phyloP scores from a whole-genome alignment of 768 basidiomycete species.

The Xerocomellus intermedius region DNA sequence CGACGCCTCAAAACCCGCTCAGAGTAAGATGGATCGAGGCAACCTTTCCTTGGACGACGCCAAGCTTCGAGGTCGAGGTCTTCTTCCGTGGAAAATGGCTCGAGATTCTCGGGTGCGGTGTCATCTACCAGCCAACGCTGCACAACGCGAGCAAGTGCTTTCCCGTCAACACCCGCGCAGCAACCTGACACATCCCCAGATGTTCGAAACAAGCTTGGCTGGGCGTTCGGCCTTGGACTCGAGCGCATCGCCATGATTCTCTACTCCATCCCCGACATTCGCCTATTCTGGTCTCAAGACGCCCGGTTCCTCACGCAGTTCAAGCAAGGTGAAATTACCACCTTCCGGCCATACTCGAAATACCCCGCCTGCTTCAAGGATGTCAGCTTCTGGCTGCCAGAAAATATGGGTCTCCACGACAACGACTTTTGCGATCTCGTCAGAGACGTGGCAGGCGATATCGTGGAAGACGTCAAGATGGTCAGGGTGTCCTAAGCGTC shows the following conservation, averaged over 20 bases:
- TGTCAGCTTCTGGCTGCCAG: constrained; percentile 87
- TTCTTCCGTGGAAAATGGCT: constrained; percentile 96
- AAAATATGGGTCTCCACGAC: constrained; percentile 65
- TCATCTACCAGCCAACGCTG: constrained; percentile 85
- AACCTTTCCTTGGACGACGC: constrained; percentile 96
- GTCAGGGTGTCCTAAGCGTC: constrained; percentile 40
- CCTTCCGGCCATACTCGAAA: constrained; percentile 90
- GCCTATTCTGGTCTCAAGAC: constrained; percentile 95
- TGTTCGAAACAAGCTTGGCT: constrained; percentile 82
- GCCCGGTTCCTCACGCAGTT: constrained; percentile 88
- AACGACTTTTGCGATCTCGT: constrained; percentile 98
- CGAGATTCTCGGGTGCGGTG: constrained; percentile 92
- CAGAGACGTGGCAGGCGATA: constrained; percentile 86
- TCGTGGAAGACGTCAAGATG: constrained; percentile 87
- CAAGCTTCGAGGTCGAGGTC: constrained; percentile 97
- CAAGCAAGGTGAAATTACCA: constrained; percentile 64
- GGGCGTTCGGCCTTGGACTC: constrained; percentile 97
- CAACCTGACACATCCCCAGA: constrained; percentile 41
- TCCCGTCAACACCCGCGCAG: neutral
- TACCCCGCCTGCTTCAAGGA: constrained; percentile 94
- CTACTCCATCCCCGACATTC: constrained; percentile 95
- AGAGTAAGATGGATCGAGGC: constrained; percentile 96
- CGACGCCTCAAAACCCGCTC: constrained; percentile 64
- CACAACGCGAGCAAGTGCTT: constrained; percentile 73
- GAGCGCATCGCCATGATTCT: constrained; percentile 98